Evolutionary conservation across 345 rosid genomes (phyloP).

Genomic region (Sonneratia caseolaris): DNA sequence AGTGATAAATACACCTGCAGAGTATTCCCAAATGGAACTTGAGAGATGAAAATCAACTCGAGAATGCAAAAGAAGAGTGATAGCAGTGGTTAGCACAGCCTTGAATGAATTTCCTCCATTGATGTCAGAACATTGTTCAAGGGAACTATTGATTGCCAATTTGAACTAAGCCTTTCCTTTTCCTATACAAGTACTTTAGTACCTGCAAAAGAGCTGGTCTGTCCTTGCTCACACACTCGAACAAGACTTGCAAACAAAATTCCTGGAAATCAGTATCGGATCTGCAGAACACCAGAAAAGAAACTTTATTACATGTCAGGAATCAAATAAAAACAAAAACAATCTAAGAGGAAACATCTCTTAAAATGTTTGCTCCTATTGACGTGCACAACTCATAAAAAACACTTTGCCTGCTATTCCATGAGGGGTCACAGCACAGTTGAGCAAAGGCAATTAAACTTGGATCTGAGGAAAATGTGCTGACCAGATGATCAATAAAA

Average conservation of each 20-base stretch:
- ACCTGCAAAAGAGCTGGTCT: constrained; percentile 95
- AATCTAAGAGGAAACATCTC: neutral
- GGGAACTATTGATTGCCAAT: no score
- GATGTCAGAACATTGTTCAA: no score
- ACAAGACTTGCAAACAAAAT: constrained; percentile 87
- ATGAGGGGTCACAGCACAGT: constrained; percentile 76
- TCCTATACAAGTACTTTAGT: constrained; percentile 2
- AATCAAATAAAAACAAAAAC: neutral
- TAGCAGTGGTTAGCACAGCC: no score
- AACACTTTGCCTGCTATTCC: constrained; percentile 57
- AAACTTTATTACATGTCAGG: neutral
- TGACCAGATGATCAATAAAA: constrained; percentile 81
- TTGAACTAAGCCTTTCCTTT: neutral
- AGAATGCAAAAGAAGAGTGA: neutral
- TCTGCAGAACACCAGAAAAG: constrained; percentile 32
- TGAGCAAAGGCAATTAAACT: constrained; percentile 90
- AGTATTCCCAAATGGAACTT: neutral
- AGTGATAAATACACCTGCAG: constrained; percentile 77
- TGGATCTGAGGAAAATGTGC: constrained; percentile 91
- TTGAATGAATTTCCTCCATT: no score
- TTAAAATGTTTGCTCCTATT: neutral
- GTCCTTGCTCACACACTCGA: constrained; percentile 95
- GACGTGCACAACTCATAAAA: neutral
- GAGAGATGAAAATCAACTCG: neutral
- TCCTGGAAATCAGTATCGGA: constrained; percentile 79